Base-by-base conservation (phyloP, 352 stramenopile genomes). In the Phytophthora pisi region DNA sequence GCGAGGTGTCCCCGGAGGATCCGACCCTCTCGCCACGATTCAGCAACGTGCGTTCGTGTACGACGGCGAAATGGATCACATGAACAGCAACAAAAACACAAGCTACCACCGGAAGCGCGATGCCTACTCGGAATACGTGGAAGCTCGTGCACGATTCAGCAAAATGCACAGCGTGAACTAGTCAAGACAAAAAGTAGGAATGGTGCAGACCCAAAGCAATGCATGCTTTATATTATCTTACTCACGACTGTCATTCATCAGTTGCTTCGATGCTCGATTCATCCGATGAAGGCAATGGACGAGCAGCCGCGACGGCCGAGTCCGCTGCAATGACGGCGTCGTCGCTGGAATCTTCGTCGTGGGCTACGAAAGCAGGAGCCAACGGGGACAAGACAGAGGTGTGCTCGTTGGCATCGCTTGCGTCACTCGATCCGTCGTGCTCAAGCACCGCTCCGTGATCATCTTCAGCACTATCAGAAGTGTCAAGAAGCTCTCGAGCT, bases 121-220 rank as follows among this genome's bases (percentile, higher is more conserved):
- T 59, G 74, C 84, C 40, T 93, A 96, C 78, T 96, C 88, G 7
- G 88, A 95, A 54, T 96, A 96, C 57, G 86, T 96, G 53, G 88
- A 96, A 64, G 88, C 88, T n/a, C 81, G 86, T 47, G 88, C 86
- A 28, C 83, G 88, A 16, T 96, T 96, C 74, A 95, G 86, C 66
- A 96, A 96, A 68, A 94, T 96, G 86, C 88, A 96, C 70, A 94
- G 86, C 54, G 88, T 96, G 18, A 95, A 82, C 20, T 96, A 76
- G 61, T 42, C 13, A 42, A 6, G 36, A 31, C 10, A 42, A 28
- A 23, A 23, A 31, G 11, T 50, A 30, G 51, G 23, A 18, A 15
- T 56, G 16, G 6, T 40, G 20, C 38, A 45, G 34, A 52, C 18
- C 5, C 20, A 38, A 65, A 26, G 51, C 46, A 26, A 31, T 36